Conservation (phyloP, 2,329 filamentous ascomycete species). For the Alternaria angustiovoidea region DNA sequence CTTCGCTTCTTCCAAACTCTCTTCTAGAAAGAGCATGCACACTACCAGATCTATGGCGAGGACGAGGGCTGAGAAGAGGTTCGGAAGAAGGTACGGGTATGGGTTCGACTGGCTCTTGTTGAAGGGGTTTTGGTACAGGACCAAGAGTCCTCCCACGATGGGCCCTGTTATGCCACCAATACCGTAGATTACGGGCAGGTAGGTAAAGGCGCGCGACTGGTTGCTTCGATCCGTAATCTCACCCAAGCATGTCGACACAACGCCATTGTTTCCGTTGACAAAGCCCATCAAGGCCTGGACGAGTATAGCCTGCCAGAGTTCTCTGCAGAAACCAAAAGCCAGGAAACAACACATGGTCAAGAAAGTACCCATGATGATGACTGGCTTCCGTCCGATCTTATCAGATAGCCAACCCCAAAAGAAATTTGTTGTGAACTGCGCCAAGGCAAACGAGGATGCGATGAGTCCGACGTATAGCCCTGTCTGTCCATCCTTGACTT, state of each 20-base stretch:
- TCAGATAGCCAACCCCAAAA: conserved; percentile 89
- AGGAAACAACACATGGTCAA: conserved; percentile 82
- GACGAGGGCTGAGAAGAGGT: conserved; percentile 77
- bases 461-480: conserved; percentile 91
- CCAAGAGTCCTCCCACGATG: conserved; percentile 84
- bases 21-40: conserved; percentile 82
- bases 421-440: conserved; percentile 92
- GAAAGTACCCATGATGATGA: conserved; percentile 83
- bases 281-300: conserved; percentile 92
- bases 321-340: conserved; percentile 85
- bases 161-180: conserved; percentile 93
- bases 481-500: conserved; percentile 73
- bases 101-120: conserved; percentile 59
- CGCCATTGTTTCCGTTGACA: conserved; percentile 92
- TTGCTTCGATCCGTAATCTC: conserved; percentile 96
- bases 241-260: conserved; percentile 91
- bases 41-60: conserved; percentile 76
- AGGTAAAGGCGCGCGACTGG: conserved; percentile 91
- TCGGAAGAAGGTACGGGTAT: conserved; percentile 87
- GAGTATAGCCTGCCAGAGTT: conserved; percentile 81
- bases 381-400: conserved; percentile 79
- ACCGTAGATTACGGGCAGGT: conserved; percentile 94
- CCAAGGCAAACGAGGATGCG: conserved; percentile 89
- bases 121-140: conserved; percentile 69
- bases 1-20: conserved; percentile 77